Base-by-base conservation (phyloP, 169 alveolate species). In the Cryptosporidium sp. region DNA sequence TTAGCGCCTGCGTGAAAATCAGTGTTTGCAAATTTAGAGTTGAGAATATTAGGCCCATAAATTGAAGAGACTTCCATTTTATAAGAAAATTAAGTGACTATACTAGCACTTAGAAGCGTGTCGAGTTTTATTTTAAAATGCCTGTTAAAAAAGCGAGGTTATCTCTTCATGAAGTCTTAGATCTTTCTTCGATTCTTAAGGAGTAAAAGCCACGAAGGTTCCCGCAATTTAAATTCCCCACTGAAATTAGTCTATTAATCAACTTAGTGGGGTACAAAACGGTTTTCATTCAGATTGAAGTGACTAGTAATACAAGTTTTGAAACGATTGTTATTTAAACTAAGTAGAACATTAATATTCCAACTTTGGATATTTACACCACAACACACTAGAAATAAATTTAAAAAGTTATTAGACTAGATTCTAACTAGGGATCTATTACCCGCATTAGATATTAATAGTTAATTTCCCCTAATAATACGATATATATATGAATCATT, bases 41-140 rank as follows among this genome's bases (percentile, higher is more conserved):
- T 35, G 3, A 65, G 18, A 65, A 16, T 65, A 1, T 65, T 65
- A 16, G 85, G 85, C 7, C 85, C 85, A 14, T 72, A 72, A 51
- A 72, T 16, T 31, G 85, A 31, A 12, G 85, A 72, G 23, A 23
- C 18, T 33, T 72, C 48, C 85, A 72, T 72, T 31, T 18, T 21
- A 21, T 26, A 29, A 65, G 14, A n/a, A 56, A 56, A 56, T n/a
- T 48, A 48, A 48, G 21, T 5, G 56, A 14, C 21, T 48, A 14
- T 48, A 48, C 12, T 48, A 48, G 5, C 56, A 48, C 56, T 48
- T 48, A 44, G n/a, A 48, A 48, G 8, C 18, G 5, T 48, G 5
- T 48, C 7, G 21, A 16, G 56, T 9, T 48, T 48, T 48, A 48
- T 14, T 14, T 48, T 48, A 16, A n/a, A 23, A 56, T 56, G 14